Base-by-base conservation (phyloP, 495 filamentous ascomycete species). In the Tuber indicum region DNA sequence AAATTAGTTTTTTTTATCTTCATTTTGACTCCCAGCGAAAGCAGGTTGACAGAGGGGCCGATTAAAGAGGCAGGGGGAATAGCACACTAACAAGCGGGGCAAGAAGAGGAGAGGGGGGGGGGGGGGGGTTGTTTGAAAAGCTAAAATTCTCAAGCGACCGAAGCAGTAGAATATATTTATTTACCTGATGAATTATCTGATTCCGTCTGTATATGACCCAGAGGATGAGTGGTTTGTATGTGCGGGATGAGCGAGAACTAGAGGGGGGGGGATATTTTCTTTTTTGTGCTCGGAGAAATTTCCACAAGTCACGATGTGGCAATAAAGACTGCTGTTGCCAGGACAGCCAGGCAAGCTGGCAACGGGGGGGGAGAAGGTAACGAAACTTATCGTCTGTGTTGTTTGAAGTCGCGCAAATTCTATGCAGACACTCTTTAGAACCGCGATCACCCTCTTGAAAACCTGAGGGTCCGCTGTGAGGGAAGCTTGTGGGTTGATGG, bases 311-410 rank as follows among this genome's bases (percentile, higher is more conserved):
- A 74, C 73, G 46, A 47, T 66, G 78, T 80, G 78, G 78, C 71
- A 77, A 76, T 45, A 75, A 83, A 73, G 81, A 82, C 81, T 79
- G 81, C 81, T 79, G 81, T 80, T 83, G 81, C 81, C 82, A 80
- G 81, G 79, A 82, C 81, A 83, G 81, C 81, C 81, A 83, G 81
- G 77, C 81, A 79, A 79, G 82, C 81, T 82, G 82, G 81, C 82
- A 83, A 83, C 81, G 78, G 58, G 58, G 47, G 81, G 78, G 79
- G 83, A 83, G 78, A 81, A 82, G 73, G 81, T 81, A 77, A 83
- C 74, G 78, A 81, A 81, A 79, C 82, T 83, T 80, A 80, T 82
- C 75, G 78, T 75, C 58, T 36, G 58, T 66, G 26, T 66, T 66
- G 58, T 66, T 66, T 19, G 58, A 36, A 79, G 79, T 82, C 81